These are phyloP conservation scores for rapeseed (Brassica napus) DNA, from an alignment of 345 rosid species.

Conservation along the genomic window DNA sequence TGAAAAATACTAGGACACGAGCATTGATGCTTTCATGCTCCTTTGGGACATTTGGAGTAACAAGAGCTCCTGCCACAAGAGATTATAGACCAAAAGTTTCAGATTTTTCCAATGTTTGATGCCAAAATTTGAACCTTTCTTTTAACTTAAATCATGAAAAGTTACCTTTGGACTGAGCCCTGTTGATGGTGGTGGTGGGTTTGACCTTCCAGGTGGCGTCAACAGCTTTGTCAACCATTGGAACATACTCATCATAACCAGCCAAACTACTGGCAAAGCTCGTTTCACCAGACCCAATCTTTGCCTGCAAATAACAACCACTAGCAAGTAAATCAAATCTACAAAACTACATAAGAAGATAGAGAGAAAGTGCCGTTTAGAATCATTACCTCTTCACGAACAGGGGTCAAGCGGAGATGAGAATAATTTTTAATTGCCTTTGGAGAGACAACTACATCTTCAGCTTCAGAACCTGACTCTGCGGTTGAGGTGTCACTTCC, in stretches of 20 bases:
- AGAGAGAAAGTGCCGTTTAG: not conserved
- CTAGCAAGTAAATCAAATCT: not conserved
- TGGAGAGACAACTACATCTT: slow-evolving; percentile 80
- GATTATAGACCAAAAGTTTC: slow-evolving; percentile 22
- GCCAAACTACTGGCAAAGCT: slow-evolving; percentile 63
- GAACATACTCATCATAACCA: slow-evolving; percentile 98
- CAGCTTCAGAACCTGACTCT: slow-evolving; percentile 99
- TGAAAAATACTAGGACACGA: slow-evolving; percentile 46
- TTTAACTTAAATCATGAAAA: not conserved
- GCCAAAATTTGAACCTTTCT: not conserved
- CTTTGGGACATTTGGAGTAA: slow-evolving; percentile 48
- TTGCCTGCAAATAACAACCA: slow-evolving; percentile 53
- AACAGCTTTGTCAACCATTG: slow-evolving; percentile 97
- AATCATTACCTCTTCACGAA: slow-evolving; percentile 79
- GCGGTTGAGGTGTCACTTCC: slow-evolving; percentile 99
- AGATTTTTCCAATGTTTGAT: slow-evolving; percentile 26
- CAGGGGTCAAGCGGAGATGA: slow-evolving; percentile 90
- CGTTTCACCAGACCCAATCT: slow-evolving; percentile 58
- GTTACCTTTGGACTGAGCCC: slow-evolving; percentile 64
- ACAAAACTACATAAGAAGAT: not conserved
- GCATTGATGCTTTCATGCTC: slow-evolving; percentile 55
- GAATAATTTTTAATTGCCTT: slow-evolving; percentile 83
- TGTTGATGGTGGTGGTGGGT: slow-evolving; percentile 42
- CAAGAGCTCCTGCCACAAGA: slow-evolving; percentile 44
- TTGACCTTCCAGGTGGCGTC: slow-evolving; percentile 86